Conservation (phyloP, 2,329 filamentous ascomycete species). For the Moelleriella libera region DNA sequence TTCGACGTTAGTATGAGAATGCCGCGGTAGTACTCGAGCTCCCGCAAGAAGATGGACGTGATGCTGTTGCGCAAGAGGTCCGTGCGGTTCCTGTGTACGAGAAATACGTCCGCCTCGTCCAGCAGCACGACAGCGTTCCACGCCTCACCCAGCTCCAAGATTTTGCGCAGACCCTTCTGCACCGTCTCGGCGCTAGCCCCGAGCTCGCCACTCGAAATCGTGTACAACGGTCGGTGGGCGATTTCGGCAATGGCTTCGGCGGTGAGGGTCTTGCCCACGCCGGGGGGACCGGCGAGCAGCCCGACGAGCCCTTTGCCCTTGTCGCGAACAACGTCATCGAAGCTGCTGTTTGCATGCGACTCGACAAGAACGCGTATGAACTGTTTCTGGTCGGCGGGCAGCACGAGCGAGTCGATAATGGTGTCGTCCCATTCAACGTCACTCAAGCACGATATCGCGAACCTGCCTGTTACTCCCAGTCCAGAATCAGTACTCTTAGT, state of each 20-base stretch:
- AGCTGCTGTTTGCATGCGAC: conserved; percentile 19
- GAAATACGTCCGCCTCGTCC: conserved; percentile 26
- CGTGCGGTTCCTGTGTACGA: conserved; percentile 7
- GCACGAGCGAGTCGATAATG: conserved; percentile 34
- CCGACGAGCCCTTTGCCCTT: conserved; percentile 37
- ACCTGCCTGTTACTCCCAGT: no score
- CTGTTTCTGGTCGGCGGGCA: conserved; percentile 34
- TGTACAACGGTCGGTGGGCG: conserved; percentile 33
- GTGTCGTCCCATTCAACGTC: conserved; percentile 32
- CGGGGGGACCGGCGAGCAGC: conserved; percentile 31
- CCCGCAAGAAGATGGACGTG: conserved; percentile 23
- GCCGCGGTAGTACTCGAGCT: conserved; percentile 32
- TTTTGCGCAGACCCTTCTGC: conserved; percentile 39
- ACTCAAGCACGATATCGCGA: not conserved
- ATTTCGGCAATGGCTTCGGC: conserved; percentile 35
- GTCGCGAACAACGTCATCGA: conserved; percentile 23
- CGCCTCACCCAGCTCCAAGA: conserved; percentile 51
- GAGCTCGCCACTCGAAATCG: conserved; percentile 51
- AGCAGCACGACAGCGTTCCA: conserved; percentile 26
- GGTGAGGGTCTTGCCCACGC: conserved; percentile 35
- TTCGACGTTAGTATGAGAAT: conserved; percentile 36
- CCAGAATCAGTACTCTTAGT: no score
- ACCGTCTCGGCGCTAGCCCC: conserved; percentile 51
- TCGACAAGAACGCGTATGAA: conserved; percentile 35
- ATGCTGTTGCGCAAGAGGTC: conserved; percentile 16